phyloP scores from a whole-genome alignment of 108 stramenopile genomes.

The Nannochloropsis gaditana region DNA sequence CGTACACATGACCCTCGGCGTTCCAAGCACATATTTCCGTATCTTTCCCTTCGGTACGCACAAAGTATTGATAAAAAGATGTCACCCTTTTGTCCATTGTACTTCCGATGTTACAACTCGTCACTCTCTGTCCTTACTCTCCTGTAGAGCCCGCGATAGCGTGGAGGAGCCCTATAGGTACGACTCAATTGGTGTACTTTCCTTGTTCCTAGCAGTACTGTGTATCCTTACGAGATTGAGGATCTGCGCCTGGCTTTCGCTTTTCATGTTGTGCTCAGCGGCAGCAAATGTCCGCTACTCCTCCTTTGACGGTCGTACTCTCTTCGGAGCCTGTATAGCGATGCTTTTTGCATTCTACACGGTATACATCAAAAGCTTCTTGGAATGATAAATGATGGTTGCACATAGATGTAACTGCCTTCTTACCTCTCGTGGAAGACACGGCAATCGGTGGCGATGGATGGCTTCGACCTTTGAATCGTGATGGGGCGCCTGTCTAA shows the following conservation, averaged over 20 bases:
- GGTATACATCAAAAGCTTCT: background rate
- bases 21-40: background rate
- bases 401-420: too few relatives aligned
- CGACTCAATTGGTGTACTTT: background rate
- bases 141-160: constrained; percentile 8
- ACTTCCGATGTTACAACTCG: background rate
- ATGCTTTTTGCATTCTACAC: background rate
- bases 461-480: too few relatives aligned
- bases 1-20: background rate
- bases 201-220: background rate
- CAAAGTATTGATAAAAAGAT: background rate
- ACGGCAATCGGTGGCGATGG: too few relatives aligned
- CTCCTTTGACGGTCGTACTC: background rate
- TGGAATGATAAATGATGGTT: background rate
- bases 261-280: background rate
- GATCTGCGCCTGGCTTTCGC: background rate
- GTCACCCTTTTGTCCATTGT: background rate
- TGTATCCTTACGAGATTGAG: background rate
- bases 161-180: background rate
- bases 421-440: too few relatives aligned
- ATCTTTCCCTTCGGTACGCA: background rate
- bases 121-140: background rate
- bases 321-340: background rate
- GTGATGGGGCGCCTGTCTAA: too few relatives aligned
- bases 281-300: background rate